These are phyloP conservation scores for Xylariaceae sp. DNA, from an alignment of 2,329 filamentous ascomycete genomes.

Conservation along the genomic window DNA sequence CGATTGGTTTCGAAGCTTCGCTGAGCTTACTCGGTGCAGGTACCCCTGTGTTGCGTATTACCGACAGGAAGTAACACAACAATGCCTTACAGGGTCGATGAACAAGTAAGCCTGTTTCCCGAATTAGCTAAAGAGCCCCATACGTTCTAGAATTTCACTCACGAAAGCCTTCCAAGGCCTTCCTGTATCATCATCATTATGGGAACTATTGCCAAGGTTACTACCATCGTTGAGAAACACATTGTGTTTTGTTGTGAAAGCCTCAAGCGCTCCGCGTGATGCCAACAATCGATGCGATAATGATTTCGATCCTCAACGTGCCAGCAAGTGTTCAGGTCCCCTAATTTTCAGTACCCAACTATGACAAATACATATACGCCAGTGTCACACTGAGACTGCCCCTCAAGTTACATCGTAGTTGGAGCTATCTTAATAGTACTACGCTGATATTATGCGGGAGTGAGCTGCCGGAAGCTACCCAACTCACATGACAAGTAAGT, in stretches of 20 bases:
- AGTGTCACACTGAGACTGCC: constrained; percentile 21
- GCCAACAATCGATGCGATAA: not conserved
- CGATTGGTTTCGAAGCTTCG: not conserved
- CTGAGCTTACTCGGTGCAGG: not conserved
- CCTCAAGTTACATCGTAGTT: constrained; percentile 20
- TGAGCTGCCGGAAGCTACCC: not conserved
- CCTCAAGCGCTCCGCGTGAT: not conserved
- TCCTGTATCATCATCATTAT: not conserved
- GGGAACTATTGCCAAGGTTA: not conserved
- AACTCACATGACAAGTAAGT: not conserved
- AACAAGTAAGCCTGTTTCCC: not conserved
- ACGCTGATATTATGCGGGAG: not conserved
- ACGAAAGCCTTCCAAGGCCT: not conserved
- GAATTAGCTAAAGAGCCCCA: not conserved
- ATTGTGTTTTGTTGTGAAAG: not conserved
- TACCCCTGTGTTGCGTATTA: not conserved
- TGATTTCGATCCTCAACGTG: not conserved
- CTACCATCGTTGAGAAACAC: not conserved
- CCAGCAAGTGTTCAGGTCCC: not conserved
- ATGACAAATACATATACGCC: constrained; percentile 23
- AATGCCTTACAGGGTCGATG: not conserved
- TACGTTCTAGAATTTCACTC: not conserved
- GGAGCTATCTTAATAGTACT: not conserved
- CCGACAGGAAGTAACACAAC: not conserved
- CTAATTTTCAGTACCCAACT: constrained; percentile 15